Evolutionary conservation across 345 rosid genomes (phyloP).

Genomic region (Linum trigynum): DNA sequence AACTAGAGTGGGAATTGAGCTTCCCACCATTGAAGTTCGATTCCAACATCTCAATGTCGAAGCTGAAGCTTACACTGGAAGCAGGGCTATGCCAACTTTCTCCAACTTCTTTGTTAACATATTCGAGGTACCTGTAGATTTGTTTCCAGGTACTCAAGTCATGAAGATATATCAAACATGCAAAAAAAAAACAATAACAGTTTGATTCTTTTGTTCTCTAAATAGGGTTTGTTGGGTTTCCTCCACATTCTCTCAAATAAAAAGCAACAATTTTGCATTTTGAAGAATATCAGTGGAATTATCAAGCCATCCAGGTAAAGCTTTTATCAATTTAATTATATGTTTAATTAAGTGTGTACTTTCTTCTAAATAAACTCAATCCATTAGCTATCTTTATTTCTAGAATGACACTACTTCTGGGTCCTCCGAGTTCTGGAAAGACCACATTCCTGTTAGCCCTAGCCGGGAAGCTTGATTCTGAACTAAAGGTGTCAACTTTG

Average conservation of each 20-base stretch:
- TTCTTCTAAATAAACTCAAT: too few relatives aligned
- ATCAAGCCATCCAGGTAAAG: background rate
- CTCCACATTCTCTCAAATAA: slow-evolving; percentile 1
- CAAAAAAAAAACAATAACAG: too few relatives aligned
- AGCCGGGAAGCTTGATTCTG: background rate
- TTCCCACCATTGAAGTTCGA: slow-evolving; percentile 4
- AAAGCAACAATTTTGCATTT: background rate
- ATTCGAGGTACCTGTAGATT: background rate
- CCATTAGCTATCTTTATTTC: background rate
- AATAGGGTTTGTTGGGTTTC: background rate
- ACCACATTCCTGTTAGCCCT: background rate
- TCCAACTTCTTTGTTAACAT: background rate
- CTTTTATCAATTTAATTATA: background rate
- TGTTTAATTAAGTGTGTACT: too few relatives aligned
- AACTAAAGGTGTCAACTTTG: background rate
- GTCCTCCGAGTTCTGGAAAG: background rate
- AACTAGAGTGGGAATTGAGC: background rate
- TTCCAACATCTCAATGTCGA: background rate
- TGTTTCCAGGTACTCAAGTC: background rate
- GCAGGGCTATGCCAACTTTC: slow-evolving; percentile 1
- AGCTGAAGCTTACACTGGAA: background rate
- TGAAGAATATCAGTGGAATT: background rate
- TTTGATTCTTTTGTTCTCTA: background rate
- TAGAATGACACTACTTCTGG: background rate
- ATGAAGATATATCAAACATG: too few relatives aligned